Percentiles rank a stretch among this genome's conserved stretches.
Evolutionary conservation across 495 filamentous ascomycete species (phyloP).

Genomic region (Hyaloscypha finlandica): DNA sequence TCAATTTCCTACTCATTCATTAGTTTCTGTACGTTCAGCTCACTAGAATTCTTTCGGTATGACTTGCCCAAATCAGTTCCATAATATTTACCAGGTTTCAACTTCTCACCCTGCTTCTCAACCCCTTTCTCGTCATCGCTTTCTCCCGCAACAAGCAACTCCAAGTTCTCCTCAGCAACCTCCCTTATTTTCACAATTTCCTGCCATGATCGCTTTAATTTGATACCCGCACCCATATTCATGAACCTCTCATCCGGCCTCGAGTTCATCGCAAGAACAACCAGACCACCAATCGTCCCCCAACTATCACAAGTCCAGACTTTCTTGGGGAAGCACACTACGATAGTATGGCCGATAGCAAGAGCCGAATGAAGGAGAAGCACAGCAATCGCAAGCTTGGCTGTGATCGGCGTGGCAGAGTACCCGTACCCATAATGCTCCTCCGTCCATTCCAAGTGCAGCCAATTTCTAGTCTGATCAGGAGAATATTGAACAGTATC

Average conservation of each 20-base stretch:
- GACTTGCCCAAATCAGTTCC: not conserved
- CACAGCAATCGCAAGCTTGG: not conserved
- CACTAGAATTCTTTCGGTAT: no score
- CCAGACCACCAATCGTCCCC: not conserved
- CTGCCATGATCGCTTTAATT: not conserved
- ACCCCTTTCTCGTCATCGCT: not conserved
- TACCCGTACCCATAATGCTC: conserved; percentile 1
- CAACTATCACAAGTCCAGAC: not conserved
- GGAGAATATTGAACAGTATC: not conserved
- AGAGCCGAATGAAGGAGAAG: conserved; percentile 1
- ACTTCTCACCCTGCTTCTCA: not conserved
- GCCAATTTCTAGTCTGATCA: not conserved
- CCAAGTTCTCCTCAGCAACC: not conserved
- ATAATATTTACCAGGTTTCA: not conserved
- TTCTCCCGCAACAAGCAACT: not conserved
- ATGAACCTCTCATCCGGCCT: not conserved
- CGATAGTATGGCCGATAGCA: not conserved
- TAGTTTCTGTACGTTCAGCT: no score
- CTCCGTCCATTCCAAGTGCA: not conserved
- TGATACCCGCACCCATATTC: conserved; percentile 7
- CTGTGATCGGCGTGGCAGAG: not conserved
- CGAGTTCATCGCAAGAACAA: conserved; percentile 8
- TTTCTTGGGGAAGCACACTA: not conserved
- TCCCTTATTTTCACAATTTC: conserved; percentile 1
- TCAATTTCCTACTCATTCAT: no score